phyloP scores from a whole-genome alignment of 805 yeast species.

The Sugiyamaella boreocaroliniensis region DNA sequence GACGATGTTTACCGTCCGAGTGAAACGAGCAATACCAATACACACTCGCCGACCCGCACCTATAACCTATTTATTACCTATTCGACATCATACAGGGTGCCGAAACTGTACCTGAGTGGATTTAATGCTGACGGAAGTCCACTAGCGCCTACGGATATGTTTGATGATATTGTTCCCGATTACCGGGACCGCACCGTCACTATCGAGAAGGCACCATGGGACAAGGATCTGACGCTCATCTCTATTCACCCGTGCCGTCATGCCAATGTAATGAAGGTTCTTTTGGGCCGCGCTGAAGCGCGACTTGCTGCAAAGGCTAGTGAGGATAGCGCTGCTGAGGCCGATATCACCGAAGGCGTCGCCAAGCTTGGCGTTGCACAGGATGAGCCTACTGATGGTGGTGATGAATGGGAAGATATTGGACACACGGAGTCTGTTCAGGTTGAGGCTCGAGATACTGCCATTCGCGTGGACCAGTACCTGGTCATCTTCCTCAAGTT shows the following conservation, averaged over 20 bases:
- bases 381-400: constrained; percentile 21
- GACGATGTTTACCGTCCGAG: constrained; percentile 6
- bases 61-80: constrained; percentile 89
- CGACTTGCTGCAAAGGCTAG: constrained; percentile 25
- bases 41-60: constrained; percentile 39
- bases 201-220: constrained; percentile 85
- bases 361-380: constrained; percentile 38
- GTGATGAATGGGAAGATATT: constrained; percentile 56
- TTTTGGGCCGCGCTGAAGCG: constrained; percentile 64
- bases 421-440: constrained; percentile 26
- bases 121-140: constrained; percentile 81
- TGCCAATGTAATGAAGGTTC: constrained; percentile 86
- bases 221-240: constrained; percentile 62
- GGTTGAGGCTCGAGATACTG: constrained; percentile 31
- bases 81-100: constrained; percentile 92
- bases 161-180: constrained; percentile 87
- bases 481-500: constrained; percentile 84
- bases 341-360: constrained; percentile 32
- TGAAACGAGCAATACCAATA: neutral
- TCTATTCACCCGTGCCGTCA: constrained; percentile 96
- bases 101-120: constrained; percentile 88
- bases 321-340: constrained; percentile 9
- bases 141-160: constrained; percentile 80
- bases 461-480: constrained; percentile 85
- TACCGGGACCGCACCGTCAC: constrained; percentile 95